These are phyloP conservation scores for Kwoniella heveanensis DNA, from an alignment of 768 basidiomycete genomes.

Conservation along the genomic window DNA sequence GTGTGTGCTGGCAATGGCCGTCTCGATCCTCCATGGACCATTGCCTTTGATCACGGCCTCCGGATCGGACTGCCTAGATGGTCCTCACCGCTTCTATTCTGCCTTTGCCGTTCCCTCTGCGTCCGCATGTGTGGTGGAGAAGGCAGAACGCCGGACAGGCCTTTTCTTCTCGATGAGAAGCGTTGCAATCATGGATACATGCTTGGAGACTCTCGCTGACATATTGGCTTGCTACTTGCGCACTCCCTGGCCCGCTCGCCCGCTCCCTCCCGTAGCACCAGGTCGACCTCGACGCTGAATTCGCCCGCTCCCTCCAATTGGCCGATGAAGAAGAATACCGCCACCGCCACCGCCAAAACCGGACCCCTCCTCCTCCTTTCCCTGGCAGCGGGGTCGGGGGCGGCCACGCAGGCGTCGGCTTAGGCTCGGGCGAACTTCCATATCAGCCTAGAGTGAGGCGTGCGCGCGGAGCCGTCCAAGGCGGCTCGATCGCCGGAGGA, in stretches of 20 bases:
- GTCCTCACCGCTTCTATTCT: too few relatives aligned
- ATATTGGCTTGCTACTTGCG: too few relatives aligned
- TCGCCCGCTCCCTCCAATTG: constrained; percentile 53
- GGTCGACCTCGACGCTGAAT: constrained; percentile 53
- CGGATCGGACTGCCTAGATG: too few relatives aligned
- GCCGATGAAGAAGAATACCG: constrained; percentile 46
- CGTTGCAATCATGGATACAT: not conserved
- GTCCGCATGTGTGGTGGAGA: too few relatives aligned
- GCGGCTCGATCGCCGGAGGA: not conserved
- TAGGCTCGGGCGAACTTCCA: constrained; percentile 33
- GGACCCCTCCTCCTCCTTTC: constrained; percentile 8
- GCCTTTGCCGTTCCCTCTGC: too few relatives aligned
- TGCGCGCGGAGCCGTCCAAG: not conserved
- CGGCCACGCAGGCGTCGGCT: not conserved
- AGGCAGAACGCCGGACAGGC: not conserved
- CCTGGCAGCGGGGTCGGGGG: constrained; percentile 5
- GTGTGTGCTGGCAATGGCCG: too few relatives aligned
- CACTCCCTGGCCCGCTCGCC: not conserved
- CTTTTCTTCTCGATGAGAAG: too few relatives aligned
- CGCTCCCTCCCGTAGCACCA: constrained; percentile 33
- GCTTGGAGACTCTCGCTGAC: not conserved
- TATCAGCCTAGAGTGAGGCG: constrained; percentile 54
- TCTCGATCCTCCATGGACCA: too few relatives aligned
- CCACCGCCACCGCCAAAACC: constrained; percentile 3
- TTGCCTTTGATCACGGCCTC: too few relatives aligned